Base-by-base conservation (phyloP, 805 yeast genomes). In the Kodamaea fukazawae region DNA sequence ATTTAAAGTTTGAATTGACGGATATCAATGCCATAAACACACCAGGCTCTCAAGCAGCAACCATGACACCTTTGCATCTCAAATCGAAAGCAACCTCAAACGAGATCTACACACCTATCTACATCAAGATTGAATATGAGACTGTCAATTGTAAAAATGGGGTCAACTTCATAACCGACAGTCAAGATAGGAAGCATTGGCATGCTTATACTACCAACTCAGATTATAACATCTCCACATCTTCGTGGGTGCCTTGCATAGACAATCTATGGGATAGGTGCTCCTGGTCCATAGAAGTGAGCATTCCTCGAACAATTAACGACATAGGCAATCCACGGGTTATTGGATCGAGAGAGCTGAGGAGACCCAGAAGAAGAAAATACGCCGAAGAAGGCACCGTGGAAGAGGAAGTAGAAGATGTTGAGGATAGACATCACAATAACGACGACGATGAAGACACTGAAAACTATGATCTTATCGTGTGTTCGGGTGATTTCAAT, bases 221-320 rank as follows among this genome's bases (percentile, higher is more conserved):
- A 4, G 89, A 87, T 20, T 62, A 82, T 32, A 87, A 88, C 12
- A 73, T 84, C 3, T 78, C 93, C 11, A 86, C 98, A 0, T 86
- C 96, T 2, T 83, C 89, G n/a, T 93, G 99, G 99, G 85, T 93
- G 35, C 99, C 99, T 0, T 93, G 99, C 57, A 74, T 93, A 4
- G 97, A 93, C 48, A 86, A 83, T 32, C 60, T 89, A 23, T 83
- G 90, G 76, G 96, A 89, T 51, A 77, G 87, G 45, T 83, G 86
- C 31, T 84, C 96, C 1, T 93, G 98, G 98, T 89, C 89, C 46
- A 57, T 93, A 7, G 95, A 87, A 54, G 69, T 93, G n/a, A 78
- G 82, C 45, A 80, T 88, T 2, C 96, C 97, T 0, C 76, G 86
- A 51, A 81, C 91, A 0, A 71, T 90, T 1, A 78, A 78, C 28